Conservation (phyloP, 495 filamentous ascomycete genomes). For the Aspergillus homomorphus region DNA sequence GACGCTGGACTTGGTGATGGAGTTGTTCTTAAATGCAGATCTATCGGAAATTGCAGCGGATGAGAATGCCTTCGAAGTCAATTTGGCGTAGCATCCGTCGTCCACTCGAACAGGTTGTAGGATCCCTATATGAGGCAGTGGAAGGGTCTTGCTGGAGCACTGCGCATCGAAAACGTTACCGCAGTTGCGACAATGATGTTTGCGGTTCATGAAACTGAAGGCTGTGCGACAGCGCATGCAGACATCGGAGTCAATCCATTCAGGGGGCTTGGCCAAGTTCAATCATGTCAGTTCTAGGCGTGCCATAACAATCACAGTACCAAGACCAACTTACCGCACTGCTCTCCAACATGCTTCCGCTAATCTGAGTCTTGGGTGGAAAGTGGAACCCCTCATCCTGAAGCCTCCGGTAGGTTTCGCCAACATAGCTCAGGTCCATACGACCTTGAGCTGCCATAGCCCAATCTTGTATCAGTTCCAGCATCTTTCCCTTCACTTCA, state of each 20-base stretch:
- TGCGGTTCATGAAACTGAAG: constrained; percentile 96
- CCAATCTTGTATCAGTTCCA: constrained; percentile 93
- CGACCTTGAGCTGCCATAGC: constrained; percentile 85
- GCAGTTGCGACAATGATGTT: constrained; percentile 97
- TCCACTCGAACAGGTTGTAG: constrained; percentile 91
- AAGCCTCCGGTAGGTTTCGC: constrained; percentile 77
- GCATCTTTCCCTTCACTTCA: constrained; percentile 82
- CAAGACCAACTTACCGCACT: constrained; percentile 70
- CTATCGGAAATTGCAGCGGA: constrained; percentile 43
- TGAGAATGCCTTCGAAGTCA: constrained; percentile 66
- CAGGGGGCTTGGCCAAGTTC: constrained; percentile 65
- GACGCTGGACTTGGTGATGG: constrained; percentile 50
- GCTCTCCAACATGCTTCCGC: constrained; percentile 94
- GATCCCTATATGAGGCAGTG: constrained; percentile 90
- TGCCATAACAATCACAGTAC: not conserved
- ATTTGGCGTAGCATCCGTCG: constrained; percentile 87
- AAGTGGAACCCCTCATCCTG: constrained; percentile 85
- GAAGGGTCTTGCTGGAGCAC: constrained; percentile 85
- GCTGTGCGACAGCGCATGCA: constrained; percentile 96
- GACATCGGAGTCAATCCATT: constrained; percentile 97
- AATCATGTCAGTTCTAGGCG: not conserved
- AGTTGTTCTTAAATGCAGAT: constrained; percentile 49
- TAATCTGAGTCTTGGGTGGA: constrained; percentile 80
- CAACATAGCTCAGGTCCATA: constrained; percentile 77
- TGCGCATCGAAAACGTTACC: constrained; percentile 94